Conservation (phyloP, 2,329 filamentous ascomycete genomes). For the Colletotrichum limetticola region DNA sequence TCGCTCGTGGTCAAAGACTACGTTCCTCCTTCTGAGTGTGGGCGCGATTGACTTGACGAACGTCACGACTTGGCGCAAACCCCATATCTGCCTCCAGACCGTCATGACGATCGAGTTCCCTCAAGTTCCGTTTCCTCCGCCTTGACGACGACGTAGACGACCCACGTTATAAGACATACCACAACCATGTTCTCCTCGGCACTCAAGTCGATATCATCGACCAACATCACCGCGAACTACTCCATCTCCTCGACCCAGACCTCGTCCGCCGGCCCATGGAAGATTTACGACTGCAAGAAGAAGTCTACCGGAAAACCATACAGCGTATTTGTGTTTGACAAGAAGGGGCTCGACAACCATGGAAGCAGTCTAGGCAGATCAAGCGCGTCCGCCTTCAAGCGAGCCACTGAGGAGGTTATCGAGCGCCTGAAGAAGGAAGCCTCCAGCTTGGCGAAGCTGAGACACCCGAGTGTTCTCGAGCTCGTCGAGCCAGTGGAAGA, state of each 20-base stretch:
- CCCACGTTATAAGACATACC: conserved; percentile 20
- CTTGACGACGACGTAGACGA: conserved; percentile 34
- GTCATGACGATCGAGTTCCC: conserved; percentile 37
- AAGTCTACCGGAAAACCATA: conserved; percentile 91
- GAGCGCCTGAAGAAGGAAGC: conserved; percentile 94
- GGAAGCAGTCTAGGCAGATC: conserved; percentile 70
- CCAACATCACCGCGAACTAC: conserved; percentile 94
- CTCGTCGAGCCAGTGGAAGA: conserved; percentile 96
- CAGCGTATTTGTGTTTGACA: conserved; percentile 95
- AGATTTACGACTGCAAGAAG: conserved; percentile 97
- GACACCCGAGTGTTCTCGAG: conserved; percentile 93
- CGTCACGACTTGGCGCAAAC: conserved; percentile 29
- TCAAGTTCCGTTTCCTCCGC: conserved; percentile 28
- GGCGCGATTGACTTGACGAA: conserved; percentile 12
- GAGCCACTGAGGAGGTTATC: conserved; percentile 87
- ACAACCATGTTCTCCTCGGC: conserved; percentile 88
- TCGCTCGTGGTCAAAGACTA: conserved; percentile 20
- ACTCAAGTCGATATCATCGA: conserved; percentile 89
- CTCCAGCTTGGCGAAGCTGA: conserved; percentile 84
- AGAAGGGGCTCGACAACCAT: conserved; percentile 81
- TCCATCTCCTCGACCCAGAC: conserved; percentile 79
- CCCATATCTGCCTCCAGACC: conserved; percentile 11
- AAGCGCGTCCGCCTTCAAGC: conserved; percentile 77
- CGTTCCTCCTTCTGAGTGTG: neutral
- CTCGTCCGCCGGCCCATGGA: conserved; percentile 93